Evolutionary conservation across 176 grass and related monocot genomes (phyloP).

Genomic region (Hordeum marinum): DNA sequence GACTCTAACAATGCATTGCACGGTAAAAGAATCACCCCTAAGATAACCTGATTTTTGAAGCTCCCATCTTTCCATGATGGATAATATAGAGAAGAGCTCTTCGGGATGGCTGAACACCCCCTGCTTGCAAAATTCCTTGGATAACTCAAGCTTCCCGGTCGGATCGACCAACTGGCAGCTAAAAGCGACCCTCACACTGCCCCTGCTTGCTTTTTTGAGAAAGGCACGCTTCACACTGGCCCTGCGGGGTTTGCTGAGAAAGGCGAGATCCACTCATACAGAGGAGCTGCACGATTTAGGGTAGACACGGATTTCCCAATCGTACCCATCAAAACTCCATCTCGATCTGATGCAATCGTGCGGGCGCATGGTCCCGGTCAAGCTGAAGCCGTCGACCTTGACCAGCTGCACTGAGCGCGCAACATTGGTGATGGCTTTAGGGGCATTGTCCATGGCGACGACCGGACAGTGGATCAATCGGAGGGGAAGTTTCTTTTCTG

Average conservation of each 20-base stretch:
- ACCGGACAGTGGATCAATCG: too few species aligned
- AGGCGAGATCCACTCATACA: background rate
- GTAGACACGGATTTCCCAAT: background rate
- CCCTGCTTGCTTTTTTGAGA: background rate
- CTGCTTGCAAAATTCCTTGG: rapidly evolving
- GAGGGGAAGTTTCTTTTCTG: too few species aligned
- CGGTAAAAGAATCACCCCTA: background rate
- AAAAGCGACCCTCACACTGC: background rate
- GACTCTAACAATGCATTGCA: background rate
- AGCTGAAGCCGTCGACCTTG: background rate
- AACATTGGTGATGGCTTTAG: background rate
- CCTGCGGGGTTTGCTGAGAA: background rate
- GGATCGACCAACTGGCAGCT: background rate
- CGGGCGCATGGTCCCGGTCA: background rate
- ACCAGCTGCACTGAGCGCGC: background rate
- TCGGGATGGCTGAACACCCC: too few species aligned
- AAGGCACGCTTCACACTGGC: too few species aligned
- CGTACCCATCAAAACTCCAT: background rate
- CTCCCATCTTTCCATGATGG: too few species aligned
- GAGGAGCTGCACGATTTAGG: background rate
- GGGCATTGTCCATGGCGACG: too few species aligned
- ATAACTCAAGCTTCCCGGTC: background rate
- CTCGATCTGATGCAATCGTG: background rate
- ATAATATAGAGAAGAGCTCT: too few species aligned
- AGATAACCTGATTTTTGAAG: background rate